Evolutionary conservation across 345 rosid species (phyloP).

Genomic region (Pugionium dolabratum): DNA sequence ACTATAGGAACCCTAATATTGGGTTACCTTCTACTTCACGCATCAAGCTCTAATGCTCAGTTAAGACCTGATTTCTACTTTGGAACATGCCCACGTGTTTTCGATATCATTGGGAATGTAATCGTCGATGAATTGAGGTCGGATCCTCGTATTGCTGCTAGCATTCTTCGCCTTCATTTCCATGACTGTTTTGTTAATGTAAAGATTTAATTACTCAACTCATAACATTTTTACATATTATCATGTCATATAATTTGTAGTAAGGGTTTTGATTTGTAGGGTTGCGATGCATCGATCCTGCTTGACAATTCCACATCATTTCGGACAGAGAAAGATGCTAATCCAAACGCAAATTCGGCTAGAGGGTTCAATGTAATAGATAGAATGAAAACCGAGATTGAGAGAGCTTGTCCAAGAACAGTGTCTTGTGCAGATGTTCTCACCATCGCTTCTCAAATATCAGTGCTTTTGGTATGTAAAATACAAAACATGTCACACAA

Average conservation of each 20-base stretch:
- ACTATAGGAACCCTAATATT: constrained; percentile 33
- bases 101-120: constrained; percentile 18
- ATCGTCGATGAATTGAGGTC: constrained; percentile 22
- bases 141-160: constrained; percentile 41
- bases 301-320: constrained; percentile 48
- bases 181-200: constrained; percentile 42
- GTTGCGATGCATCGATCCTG: constrained; percentile 61
- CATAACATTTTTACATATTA: too few relatives aligned
- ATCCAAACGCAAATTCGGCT: constrained; percentile 53
- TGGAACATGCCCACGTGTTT: constrained; percentile 12
- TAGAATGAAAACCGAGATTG: constrained; percentile 50
- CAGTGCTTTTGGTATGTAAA: constrained; percentile 41
- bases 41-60: constrained; percentile 33
- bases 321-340: constrained; percentile 51
- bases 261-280: constrained; percentile 38
- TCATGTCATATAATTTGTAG: background rate
- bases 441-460: constrained; percentile 47
- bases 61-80: constrained; percentile 35
- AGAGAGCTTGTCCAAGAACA: constrained; percentile 45
- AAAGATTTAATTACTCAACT: constrained; percentile 1
- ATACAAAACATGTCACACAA: background rate
- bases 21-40: constrained; percentile 39
- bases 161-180: constrained; percentile 33
- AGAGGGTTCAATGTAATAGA: constrained; percentile 61
- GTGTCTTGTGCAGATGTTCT: constrained; percentile 64